These are phyloP conservation scores for Trichosporon asahii DNA, from an alignment of 1,284 basidiomycete genomes.

Conservation along the genomic window DNA sequence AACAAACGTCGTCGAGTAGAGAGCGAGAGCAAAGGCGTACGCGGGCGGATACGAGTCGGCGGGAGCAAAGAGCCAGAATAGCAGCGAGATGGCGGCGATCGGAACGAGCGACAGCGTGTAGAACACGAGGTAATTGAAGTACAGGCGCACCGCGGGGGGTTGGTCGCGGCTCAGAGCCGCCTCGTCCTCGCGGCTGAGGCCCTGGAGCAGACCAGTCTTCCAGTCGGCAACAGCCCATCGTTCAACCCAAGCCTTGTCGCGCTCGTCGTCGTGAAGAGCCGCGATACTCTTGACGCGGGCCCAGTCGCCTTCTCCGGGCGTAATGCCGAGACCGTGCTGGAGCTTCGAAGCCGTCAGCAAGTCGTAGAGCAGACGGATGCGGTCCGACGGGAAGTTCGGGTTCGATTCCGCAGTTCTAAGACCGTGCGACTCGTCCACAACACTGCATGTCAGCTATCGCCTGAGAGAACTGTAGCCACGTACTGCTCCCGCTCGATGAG, in stretches of 20 bases:
- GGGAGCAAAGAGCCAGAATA: conserved; percentile 54
- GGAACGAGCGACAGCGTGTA: conserved; percentile 75
- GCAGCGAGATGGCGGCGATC: conserved; percentile 43
- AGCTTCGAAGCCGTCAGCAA: conserved; percentile 66
- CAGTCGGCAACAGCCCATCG: conserved; percentile 50
- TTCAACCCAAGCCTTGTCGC: conserved; percentile 51
- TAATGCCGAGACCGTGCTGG: conserved; percentile 76
- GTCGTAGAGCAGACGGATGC: conserved; percentile 69
- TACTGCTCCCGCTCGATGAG: conserved; percentile 73
- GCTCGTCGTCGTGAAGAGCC: conserved; percentile 74
- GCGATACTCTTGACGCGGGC: conserved; percentile 72
- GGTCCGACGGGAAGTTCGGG: conserved; percentile 57
- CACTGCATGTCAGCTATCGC: conserved; percentile 18
- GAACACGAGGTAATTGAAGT: conserved; percentile 80
- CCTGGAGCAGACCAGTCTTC: conserved; percentile 58
- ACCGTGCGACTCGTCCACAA: conserved; percentile 47
- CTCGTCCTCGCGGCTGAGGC: conserved; percentile 57
- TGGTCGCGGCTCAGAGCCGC: conserved; percentile 54
- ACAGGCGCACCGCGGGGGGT: conserved; percentile 81
- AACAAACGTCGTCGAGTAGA: conserved; percentile 81
- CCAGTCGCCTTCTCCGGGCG: conserved; percentile 68
- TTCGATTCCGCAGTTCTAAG: conserved; percentile 61
- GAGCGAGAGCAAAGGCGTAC: conserved; percentile 67
- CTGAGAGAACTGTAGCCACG: conserved; percentile 35
- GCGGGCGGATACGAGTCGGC: conserved; percentile 65